These are phyloP conservation scores for Colletotrichum tanaceti DNA, from an alignment of 2,329 filamentous ascomycete species.

Conservation along the genomic window DNA sequence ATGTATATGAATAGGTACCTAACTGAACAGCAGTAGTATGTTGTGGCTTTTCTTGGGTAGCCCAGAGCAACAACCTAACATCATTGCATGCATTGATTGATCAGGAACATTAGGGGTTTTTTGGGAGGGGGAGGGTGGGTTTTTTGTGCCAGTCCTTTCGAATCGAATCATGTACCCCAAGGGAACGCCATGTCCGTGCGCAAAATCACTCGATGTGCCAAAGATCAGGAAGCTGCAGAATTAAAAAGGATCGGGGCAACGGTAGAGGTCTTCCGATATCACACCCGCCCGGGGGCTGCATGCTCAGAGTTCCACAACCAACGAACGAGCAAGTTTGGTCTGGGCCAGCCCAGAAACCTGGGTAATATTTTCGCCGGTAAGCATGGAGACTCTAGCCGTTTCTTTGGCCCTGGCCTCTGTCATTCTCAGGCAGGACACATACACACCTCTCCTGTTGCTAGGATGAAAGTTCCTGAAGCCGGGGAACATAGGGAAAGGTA, in stretches of 20 bases:
- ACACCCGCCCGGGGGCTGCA: slow-evolving; percentile 13
- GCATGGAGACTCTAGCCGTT: slow-evolving; percentile 13
- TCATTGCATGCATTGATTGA: not conserved
- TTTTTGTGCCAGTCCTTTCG: not conserved
- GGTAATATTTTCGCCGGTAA: not conserved
- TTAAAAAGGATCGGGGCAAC: slow-evolving; percentile 36
- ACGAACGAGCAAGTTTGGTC: not conserved
- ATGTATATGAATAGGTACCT: not conserved
- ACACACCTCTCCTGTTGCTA: not conserved
- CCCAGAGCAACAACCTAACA: not conserved
- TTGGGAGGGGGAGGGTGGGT: too few relatives aligned
- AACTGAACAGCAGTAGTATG: not conserved
- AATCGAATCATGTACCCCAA: not conserved
- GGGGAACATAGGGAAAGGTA: slow-evolving; percentile 17
- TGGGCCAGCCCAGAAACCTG: not conserved
- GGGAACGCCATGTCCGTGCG: not conserved
- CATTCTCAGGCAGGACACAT: not conserved
- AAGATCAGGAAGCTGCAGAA: slow-evolving; percentile 27
- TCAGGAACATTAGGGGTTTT: not conserved
- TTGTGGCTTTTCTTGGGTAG: not conserved
- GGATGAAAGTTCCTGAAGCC: slow-evolving; percentile 14
- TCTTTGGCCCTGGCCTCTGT: not conserved
- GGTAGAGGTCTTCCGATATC: slow-evolving; percentile 20
- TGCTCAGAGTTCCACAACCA: slow-evolving; percentile 6
- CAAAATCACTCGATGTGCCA: slow-evolving; percentile 23